Base-by-base conservation (phyloP, 2,329 filamentous ascomycete genomes). In the Cladosporium sp. region DNA sequence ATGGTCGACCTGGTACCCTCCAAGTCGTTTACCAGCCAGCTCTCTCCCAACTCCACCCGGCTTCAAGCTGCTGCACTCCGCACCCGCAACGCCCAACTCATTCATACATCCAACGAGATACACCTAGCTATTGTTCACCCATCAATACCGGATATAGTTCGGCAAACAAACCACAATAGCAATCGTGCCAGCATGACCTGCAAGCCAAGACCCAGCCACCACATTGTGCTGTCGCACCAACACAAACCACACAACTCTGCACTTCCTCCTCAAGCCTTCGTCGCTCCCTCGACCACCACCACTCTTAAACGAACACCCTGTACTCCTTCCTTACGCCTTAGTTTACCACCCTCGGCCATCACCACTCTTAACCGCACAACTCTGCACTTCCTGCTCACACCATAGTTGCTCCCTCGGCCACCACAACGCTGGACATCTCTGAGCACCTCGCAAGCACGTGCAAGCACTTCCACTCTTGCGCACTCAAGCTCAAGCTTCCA, bases 11-110 rank as follows among this genome's bases (percentile, higher is more conserved):
- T 46, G 39, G n/a, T 21, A 1, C 56, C n/a, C 25, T 26, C 28
- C n/a, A 28, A 21, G 28, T n/a, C 51, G 28, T 10, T n/a, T 14
- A 4, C 28, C 28, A 36, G 25, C 56, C 56, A 26, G 21, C 25
- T 46, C 56, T 58, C 23, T 25, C 11, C n/a, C 39, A 46, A 21
- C 39, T 46, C 39, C n/a, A 46, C n/a, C n/a, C 39, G n/a, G 8
- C 39, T 46, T 46, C 14, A 16, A 28, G 56, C 56, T 43, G 56
- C 58, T 61, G 6, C 25, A 51, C 58, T 61, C 58, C 43, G 11
- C 58, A 32, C 21, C 46, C n/a, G 32, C 23, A 28, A 6, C 11
- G 16, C 25, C 25, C 58, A 25, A 34, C 5, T 18, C n/a, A 34
- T 51, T 36, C 28, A 36, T 4, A 23, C 23, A 6, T 7, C 58